These are phyloP conservation scores for Trametes gibbosa DNA, from an alignment of 768 basidiomycete species.

Conservation along the genomic window DNA sequence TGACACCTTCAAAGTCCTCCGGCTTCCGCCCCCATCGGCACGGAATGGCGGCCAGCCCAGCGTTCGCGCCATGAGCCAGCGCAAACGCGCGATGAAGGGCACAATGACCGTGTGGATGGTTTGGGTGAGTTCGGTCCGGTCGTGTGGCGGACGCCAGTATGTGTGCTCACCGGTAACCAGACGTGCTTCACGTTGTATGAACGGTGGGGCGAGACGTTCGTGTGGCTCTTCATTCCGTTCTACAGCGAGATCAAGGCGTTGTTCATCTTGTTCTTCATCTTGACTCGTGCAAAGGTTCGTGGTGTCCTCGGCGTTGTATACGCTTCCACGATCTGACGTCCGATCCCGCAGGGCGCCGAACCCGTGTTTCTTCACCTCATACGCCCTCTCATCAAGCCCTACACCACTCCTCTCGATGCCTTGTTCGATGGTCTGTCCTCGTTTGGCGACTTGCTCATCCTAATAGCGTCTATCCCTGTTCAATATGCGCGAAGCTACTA, in stretches of 20 bases:
- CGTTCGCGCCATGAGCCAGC: slow-evolving; percentile 62
- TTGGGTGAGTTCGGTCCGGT: slow-evolving; percentile 53
- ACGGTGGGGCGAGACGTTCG: slow-evolving; percentile 56
- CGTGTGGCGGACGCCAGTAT: neutral
- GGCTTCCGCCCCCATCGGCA: slow-evolving; percentile 53
- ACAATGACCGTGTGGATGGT: slow-evolving; percentile 82
- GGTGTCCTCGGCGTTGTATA: neutral
- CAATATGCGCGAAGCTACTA: slow-evolving; percentile 35
- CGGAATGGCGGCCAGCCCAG: slow-evolving; percentile 61
- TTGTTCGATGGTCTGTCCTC: slow-evolving; percentile 58
- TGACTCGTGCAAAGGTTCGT: slow-evolving; percentile 68
- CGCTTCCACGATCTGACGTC: neutral
- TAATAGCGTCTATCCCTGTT: slow-evolving; percentile 41
- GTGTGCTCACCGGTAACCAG: slow-evolving; percentile 34
- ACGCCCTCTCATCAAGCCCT: slow-evolving; percentile 76
- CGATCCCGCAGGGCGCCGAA: slow-evolving; percentile 66
- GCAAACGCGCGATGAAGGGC: slow-evolving; percentile 86
- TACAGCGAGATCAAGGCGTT: slow-evolving; percentile 81
- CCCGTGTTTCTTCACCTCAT: slow-evolving; percentile 80
- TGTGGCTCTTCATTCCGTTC: slow-evolving; percentile 76
- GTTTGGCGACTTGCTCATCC: slow-evolving; percentile 58
- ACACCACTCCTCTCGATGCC: slow-evolving; percentile 63
- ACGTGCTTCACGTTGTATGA: slow-evolving; percentile 70
- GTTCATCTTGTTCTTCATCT: slow-evolving; percentile 66
- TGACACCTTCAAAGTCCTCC: slow-evolving; percentile 82